Base-by-base conservation (phyloP, 768 basidiomycete species). In the Phylloporus scabripes region DNA sequence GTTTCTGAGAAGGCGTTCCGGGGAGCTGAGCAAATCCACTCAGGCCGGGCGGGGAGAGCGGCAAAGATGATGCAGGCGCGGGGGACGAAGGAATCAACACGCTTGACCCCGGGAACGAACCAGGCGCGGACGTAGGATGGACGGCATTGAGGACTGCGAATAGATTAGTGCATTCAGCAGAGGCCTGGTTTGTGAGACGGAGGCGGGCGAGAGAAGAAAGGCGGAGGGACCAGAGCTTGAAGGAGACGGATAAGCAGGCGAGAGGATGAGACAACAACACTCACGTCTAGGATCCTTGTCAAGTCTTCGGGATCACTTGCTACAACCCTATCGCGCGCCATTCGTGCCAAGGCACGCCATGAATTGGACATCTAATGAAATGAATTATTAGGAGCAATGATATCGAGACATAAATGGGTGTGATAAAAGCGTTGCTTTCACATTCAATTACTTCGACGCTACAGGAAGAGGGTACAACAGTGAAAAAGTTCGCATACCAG, bases 111-210 rank as follows among this genome's bases (percentile, higher is more conserved):
- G 85, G 81, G 39, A 89, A 72, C 61, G 79, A 81, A 38, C 68
- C 63, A 18, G 80, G 82, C 1, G 79, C 68, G 14, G 79, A 70
- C 0, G 64, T 54, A 1, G 81, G 75, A 48, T 80, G 75, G 39
- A 84, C 75, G 26, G 74, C 72, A 52, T 79, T 76, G 40, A 92
- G 77, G 21, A 83, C 82, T 15, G 78, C 69, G 64, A 87, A 92
- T 20, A 92, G 75, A 67, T 89, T 89, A 9, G 79, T 82, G 63
- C 85, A 85, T 68, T 92, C 89, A 20, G 87, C 86, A 1, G 86
- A 78, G n/a, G 83, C 83, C 63, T 92, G 89, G 62, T 91, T 91
- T 72, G 85, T 90, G 41, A 92, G 78, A 40, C 89, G 82, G 39
- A 92, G 76, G 15, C 89, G 83, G 39, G 89, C 80, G 24, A 92